Percentiles rank a stretch among this genome's conserved stretches.
Conservation (phyloP, 2,329 filamentous ascomycete species). For the Cryphonectria parasitica region DNA sequence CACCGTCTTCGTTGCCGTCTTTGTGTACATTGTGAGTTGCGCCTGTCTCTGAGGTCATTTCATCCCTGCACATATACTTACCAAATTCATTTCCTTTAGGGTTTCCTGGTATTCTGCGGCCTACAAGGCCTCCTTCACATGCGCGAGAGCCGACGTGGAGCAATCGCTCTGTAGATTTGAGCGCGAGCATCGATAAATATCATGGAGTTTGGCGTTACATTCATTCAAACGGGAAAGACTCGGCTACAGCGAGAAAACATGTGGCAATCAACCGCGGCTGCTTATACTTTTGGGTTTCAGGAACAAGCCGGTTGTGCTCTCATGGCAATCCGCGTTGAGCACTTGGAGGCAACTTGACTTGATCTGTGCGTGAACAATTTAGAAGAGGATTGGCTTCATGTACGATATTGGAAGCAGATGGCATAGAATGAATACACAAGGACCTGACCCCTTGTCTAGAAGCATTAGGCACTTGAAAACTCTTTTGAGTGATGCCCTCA, state of each 20-base stretch:
- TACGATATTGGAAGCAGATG: conserved; percentile 1
- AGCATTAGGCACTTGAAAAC: not conserved
- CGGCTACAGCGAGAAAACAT: not conserved
- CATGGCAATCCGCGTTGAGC: not conserved
- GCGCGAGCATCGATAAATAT: conserved; percentile 25
- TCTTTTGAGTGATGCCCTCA: not conserved
- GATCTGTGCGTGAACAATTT: not conserved
- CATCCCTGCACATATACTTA: not conserved
- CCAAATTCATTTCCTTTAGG: conserved; percentile 50
- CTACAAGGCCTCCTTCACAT: conserved; percentile 86
- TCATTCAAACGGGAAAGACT: conserved; percentile 9
- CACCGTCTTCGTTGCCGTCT: conserved; percentile 85
- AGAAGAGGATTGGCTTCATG: not conserved
- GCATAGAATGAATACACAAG: not conserved
- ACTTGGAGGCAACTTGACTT: not conserved
- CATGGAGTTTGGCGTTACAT: conserved; percentile 21
- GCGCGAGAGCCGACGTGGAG: conserved; percentile 79
- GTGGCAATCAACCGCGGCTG: not conserved
- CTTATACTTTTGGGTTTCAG: not conserved
- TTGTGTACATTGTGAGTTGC: conserved; percentile 81
- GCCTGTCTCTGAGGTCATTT: conserved; percentile 1
- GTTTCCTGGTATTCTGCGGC: conserved; percentile 89
- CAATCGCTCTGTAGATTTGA: conserved; percentile 68
- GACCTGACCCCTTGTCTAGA: not conserved
- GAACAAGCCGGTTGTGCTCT: not conserved